These are phyloP conservation scores for Beauveria varroae DNA, from an alignment of 2,329 filamentous ascomycete genomes.

Conservation along the genomic window DNA sequence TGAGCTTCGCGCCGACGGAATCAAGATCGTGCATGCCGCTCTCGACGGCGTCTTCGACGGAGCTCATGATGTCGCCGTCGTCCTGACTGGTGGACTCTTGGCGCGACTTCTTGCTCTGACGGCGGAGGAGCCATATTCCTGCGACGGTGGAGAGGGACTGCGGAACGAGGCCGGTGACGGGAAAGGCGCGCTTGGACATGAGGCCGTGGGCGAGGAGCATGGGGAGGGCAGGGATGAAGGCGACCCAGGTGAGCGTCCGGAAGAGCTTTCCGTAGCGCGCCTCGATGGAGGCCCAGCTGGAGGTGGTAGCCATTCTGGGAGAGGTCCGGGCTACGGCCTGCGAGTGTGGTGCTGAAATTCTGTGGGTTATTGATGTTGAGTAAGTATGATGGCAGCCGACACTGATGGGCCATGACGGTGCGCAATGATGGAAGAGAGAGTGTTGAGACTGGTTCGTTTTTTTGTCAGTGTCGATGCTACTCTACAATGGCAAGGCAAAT, in stretches of 20 bases:
- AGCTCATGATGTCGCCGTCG: neutral
- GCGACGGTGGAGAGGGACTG: constrained; percentile 28
- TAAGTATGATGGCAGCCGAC: neutral
- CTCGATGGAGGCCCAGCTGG: constrained; percentile 10
- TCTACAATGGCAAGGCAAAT: too few species aligned
- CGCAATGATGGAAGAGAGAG: neutral
- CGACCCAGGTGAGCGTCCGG: constrained; percentile 27
- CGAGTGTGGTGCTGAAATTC: neutral
- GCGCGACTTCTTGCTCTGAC: neutral
- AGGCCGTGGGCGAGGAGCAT: constrained; percentile 48
- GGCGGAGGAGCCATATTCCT: constrained; percentile 18
- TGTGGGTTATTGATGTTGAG: neutral
- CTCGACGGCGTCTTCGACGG: constrained; percentile 10
- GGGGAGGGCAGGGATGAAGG: constrained; percentile 32
- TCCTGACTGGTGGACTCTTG: neutral
- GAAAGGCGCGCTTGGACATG: constrained; percentile 51
- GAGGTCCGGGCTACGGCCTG: neutral
- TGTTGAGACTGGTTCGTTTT: neutral
- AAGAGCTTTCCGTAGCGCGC: constrained; percentile 18
- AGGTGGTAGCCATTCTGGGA: neutral
- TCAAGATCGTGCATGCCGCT: constrained; percentile 2
- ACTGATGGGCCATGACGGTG: neutral
- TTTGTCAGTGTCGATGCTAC: neutral
- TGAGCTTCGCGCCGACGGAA: constrained; percentile 10
- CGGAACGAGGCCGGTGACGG: constrained; percentile 32